Evolutionary conservation across 495 filamentous ascomycete species (phyloP).

Genomic region (Penicillium cataractarum): DNA sequence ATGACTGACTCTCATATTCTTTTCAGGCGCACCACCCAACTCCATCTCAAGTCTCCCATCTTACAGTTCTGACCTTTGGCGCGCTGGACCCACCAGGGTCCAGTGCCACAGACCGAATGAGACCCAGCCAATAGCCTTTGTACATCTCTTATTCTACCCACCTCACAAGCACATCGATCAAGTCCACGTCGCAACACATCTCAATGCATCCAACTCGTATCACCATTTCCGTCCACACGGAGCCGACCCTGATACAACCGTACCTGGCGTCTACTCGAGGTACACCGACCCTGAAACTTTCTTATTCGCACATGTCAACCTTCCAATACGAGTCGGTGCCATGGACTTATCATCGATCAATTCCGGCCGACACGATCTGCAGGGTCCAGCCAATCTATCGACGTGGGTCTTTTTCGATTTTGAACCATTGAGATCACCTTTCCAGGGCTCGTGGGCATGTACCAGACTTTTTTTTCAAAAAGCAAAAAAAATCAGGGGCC

Average conservation of each 20-base stretch:
- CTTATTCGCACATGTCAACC: neutral
- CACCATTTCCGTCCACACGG: neutral
- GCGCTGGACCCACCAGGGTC: neutral
- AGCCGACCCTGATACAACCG: neutral
- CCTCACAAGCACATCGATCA: too few relatives aligned
- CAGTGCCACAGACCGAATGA: neutral
- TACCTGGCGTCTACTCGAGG: neutral
- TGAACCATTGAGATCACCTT: neutral
- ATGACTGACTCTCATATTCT: neutral
- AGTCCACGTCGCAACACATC: neutral
- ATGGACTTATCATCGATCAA: too few relatives aligned
- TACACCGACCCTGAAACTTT: neutral
- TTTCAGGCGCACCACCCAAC: too few relatives aligned
- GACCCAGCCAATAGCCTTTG: too few relatives aligned
- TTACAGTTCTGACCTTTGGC: neutral
- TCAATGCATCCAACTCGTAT: neutral
- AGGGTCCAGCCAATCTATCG: neutral
- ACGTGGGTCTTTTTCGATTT: neutral
- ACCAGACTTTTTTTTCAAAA: neutral
- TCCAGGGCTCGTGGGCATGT: neutral
- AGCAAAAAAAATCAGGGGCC: neutral
- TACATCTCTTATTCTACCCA: neutral
- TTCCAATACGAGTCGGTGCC: neutral
- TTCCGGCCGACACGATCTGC: neutral
- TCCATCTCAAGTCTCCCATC: neutral